Evolutionary conservation across 768 basidiomycete genomes (phyloP).

Genomic region (Russula dissimulans): DNA sequence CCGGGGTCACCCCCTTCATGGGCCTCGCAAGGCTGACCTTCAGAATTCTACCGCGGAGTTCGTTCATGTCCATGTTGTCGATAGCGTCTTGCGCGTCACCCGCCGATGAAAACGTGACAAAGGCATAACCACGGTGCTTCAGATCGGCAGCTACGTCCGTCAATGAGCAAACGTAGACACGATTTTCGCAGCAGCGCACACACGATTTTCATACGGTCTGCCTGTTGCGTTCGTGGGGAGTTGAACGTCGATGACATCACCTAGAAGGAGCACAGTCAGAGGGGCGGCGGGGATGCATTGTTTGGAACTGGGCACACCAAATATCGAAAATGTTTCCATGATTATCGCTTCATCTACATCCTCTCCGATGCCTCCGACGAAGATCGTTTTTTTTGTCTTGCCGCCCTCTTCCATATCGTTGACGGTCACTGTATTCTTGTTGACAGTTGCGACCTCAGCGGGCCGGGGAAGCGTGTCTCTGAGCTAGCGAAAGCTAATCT

Average conservation of each 20-base stretch:
- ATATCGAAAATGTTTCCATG: slow-evolving; percentile 74
- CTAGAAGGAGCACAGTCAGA: slow-evolving; percentile 31
- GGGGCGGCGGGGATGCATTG: neutral
- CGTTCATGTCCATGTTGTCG: slow-evolving; percentile 98
- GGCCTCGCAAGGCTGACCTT: slow-evolving; percentile 84
- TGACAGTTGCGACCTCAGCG: neutral
- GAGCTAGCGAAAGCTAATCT: too few relatives aligned
- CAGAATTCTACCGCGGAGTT: slow-evolving; percentile 63
- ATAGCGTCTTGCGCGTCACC: slow-evolving; percentile 92
- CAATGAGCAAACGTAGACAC: slow-evolving; percentile 3
- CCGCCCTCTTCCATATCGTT: slow-evolving; percentile 68
- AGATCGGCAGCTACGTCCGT: slow-evolving; percentile 33
- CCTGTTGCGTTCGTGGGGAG: slow-evolving; percentile 74
- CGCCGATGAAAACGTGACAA: slow-evolving; percentile 74
- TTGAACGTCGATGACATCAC: slow-evolving; percentile 88
- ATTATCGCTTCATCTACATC: slow-evolving; percentile 74
- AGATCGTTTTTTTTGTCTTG: slow-evolving; percentile 78
- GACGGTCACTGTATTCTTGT: too few relatives aligned
- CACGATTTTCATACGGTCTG: slow-evolving; percentile 53
- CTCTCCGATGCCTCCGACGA: slow-evolving; percentile 74
- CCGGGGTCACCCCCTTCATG: slow-evolving; percentile 57
- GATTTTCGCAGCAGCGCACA: slow-evolving; percentile 15
- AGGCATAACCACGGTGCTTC: slow-evolving; percentile 92
- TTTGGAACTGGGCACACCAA: slow-evolving; percentile 48
- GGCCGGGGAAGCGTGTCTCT: neutral